Base-by-base conservation (phyloP, 768 basidiomycete species). In the Leccinum disarticulatum region DNA sequence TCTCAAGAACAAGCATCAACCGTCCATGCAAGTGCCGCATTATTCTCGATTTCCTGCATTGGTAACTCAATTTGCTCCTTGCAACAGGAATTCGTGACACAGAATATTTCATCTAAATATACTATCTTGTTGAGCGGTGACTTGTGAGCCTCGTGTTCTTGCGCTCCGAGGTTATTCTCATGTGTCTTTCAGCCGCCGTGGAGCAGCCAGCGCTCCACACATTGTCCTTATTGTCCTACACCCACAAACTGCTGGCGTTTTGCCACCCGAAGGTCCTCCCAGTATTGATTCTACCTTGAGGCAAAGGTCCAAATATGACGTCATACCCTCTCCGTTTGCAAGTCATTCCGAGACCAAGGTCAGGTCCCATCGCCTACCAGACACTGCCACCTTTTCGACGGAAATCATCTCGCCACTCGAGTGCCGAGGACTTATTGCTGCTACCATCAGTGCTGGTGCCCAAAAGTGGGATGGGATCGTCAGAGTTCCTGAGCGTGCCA, bases 391-490 rank as follows among this genome's bases (percentile, higher is more conserved):
- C 6, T 69, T 82, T 30, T 74, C 77, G 19, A 66, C 68, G 14
- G 74, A 76, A 50, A 69, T 85, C 4, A 56, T 83, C 13, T 78
- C 74, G 2, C 67, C 73, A 5, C 76, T 88, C 5, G 67, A 74
- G 48, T 67, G 76, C 22, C 74, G 75, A 1, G 85, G 83, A 1
- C 66, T 87, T 4, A 62, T 84, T 19, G 80, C 77, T 1, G 74
- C 75, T 3, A 69, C 75, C 1, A 63, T 80, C 19, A 41, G 68
- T 2, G 56, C 48, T 2, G 75, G 75, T 6, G 47, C 67, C 1
- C 71, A 66, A 6, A 76, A 74, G 56, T 88, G 85, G 84, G 70
- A 77, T 28, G 87, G 87, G 14, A 63, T 88, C 6, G 68, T 82
- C 6, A 75, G 82, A 9, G 54, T 86, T 46, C 86, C 86, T 2